Conservation (phyloP, 495 filamentous ascomycete genomes). For the Aspergillus nanangensis region DNA sequence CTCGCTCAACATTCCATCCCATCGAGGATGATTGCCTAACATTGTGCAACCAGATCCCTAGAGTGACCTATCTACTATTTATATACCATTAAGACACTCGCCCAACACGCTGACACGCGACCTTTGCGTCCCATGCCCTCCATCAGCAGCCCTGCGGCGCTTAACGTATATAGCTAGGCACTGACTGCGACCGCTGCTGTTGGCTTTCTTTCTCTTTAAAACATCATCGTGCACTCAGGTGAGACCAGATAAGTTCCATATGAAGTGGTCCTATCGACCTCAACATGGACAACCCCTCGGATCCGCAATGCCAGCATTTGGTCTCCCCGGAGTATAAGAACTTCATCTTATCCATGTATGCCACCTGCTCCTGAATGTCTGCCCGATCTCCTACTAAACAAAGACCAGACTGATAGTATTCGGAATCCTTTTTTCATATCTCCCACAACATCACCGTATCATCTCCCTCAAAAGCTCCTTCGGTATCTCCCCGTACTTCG, state of each 20-base stretch:
- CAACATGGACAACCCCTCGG: constrained; percentile 8
- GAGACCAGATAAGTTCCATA: too few species aligned
- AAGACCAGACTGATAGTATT: constrained; percentile 69
- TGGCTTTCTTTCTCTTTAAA: too few species aligned
- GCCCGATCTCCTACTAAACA: background rate
- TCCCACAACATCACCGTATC: constrained; percentile 92
- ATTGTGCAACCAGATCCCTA: too few species aligned
- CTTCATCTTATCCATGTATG: constrained; percentile 59
- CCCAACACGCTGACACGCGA: background rate
- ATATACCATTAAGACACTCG: too few species aligned
- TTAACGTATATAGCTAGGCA: too few species aligned
- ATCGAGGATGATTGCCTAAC: too few species aligned
- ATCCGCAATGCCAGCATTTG: constrained; percentile 34
- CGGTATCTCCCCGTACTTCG: constrained; percentile 90
- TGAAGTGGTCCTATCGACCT: too few species aligned
- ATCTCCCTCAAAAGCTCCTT: constrained; percentile 82
- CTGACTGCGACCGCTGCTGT: too few species aligned
- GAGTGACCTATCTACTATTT: too few species aligned
- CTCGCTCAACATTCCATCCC: too few species aligned
- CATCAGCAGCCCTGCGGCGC: background rate
- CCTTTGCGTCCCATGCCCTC: background rate
- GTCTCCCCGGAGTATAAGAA: constrained; percentile 51
- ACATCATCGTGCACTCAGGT: too few species aligned
- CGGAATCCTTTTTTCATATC: constrained; percentile 89
- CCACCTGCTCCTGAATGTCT: background rate